phyloP scores from a whole-genome alignment of 306 rosid species.

The Rubus parviflorus region DNA sequence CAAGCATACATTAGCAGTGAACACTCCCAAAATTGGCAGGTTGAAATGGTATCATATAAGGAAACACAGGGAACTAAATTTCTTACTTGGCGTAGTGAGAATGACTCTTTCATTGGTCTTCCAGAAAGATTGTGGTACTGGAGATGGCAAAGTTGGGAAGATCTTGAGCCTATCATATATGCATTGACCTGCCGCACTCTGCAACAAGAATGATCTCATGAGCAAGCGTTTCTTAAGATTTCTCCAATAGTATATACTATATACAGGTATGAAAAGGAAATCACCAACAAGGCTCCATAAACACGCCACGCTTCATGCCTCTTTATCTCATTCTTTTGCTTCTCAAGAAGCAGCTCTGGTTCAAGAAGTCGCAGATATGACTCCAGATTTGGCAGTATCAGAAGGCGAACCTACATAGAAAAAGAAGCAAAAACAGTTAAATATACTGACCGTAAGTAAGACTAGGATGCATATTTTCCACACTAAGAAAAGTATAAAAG shows the following conservation, averaged over 20 bases:
- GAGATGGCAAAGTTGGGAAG: constrained; percentile 38
- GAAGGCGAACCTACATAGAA: constrained; percentile 63
- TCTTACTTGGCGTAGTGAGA: constrained; percentile 29
- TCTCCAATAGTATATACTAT: neutral
- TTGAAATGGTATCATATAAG: neutral
- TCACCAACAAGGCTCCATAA: constrained; percentile 79
- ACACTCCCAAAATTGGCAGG: neutral
- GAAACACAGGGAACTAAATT: neutral
- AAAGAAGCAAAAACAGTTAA: constrained; percentile 24
- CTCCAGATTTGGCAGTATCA: constrained; percentile 74
- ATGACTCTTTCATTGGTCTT: constrained; percentile 23
- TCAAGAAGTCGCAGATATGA: constrained; percentile 74
- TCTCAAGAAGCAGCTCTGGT: constrained; percentile 76
- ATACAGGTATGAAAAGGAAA: constrained; percentile 17
- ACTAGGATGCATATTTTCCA: constrained; percentile 17
- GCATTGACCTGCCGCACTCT: constrained; percentile 50
- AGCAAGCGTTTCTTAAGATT: constrained; percentile 1
- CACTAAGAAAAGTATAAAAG: neutral
- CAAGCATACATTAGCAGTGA: neutral
- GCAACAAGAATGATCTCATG: constrained; percentile 16
- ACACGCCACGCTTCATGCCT: constrained; percentile 91
- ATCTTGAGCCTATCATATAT: constrained; percentile 41
- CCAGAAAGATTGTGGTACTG: constrained; percentile 19
- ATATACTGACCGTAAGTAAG: constrained; percentile 6
- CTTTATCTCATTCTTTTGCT: constrained; percentile 78